Base-by-base conservation (phyloP, 345 rosid genomes). In the Camelina hispida region DNA sequence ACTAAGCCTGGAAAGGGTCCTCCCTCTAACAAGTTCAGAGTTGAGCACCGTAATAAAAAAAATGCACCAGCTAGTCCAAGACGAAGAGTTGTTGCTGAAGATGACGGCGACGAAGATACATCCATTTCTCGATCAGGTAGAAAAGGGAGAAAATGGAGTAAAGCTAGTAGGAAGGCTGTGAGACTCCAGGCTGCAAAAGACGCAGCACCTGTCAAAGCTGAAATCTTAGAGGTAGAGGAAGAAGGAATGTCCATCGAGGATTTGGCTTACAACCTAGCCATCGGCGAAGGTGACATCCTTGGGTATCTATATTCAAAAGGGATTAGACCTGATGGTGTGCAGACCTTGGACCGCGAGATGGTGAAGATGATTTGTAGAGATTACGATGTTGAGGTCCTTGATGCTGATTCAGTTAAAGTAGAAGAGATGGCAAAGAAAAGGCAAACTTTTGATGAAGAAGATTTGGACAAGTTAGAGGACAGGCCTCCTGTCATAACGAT, bases 401-500 rank as follows among this genome's bases (percentile, higher is more conserved):
- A 92, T 77, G 87, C 88, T 77, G 88, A 81, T 71, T 86, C 97
- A 42, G 72, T 87, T 74, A 81, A 80, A 81, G 85, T 89, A 62
- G 96, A 95, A 83, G 90, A 92, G 79, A 87, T 90, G 97, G 99
- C 97, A 62, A 90, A 74, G 78, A 95, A 92, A 85, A 89, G 64
- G 66, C 96, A 92, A 79, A 85, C 83, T 61, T 46, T 95, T 58
- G 97, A 95, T 85, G 93, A 87, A 70, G 96, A 87, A 46, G 97
- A 95, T 82, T 78, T 87, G 82, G 99, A 85, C 85, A 91, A 92
- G 74, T 86, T 95, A 38, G 88, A 83, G 82, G 89, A 87, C 56
- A 90, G 99, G 66, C 97, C 99, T 80, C 99, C 99, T 75, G 97
- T 95, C 62, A 89, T 95, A 72, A 95, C 99, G n/a, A 95, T 95